phyloP scores from a whole-genome alignment of 768 basidiomycete species.

The Porphyrellus cyaneotinctus region DNA sequence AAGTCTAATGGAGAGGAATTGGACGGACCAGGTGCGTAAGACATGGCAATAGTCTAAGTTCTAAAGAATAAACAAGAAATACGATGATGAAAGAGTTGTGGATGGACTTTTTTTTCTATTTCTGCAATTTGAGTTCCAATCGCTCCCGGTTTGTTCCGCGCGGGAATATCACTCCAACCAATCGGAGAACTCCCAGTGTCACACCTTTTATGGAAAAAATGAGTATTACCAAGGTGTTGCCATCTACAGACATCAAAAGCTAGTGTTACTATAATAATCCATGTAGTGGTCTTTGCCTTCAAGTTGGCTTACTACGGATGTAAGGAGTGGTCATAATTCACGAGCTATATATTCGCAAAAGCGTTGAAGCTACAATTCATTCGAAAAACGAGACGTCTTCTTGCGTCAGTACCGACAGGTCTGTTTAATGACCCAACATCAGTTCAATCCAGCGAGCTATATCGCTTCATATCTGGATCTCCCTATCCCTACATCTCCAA shows the following conservation, averaged over 20 bases:
- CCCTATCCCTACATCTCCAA: conserved; percentile 1
- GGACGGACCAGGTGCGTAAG: conserved; percentile 41
- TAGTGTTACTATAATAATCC: too few species aligned
- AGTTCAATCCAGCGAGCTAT: neutral
- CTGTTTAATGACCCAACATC: neutral
- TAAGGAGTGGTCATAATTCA: neutral
- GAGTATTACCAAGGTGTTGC: too few species aligned
- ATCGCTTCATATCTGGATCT: neutral
- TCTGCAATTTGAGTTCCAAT: conserved; percentile 24
- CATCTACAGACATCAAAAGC: too few species aligned
- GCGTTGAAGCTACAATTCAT: neutral
- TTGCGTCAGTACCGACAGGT: neutral
- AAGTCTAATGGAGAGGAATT: neutral
- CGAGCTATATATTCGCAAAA: conserved; percentile 2
- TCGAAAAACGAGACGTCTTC: neutral
- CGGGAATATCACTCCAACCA: neutral
- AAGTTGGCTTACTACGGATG: too few species aligned
- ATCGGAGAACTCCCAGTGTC: neutral
- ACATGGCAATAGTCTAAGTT: conserved; percentile 31
- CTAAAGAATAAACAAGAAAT: conserved; percentile 1
- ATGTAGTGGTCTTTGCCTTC: too few species aligned
- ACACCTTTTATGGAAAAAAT: too few species aligned
- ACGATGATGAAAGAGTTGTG: conserved; percentile 1
- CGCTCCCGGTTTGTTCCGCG: conserved; percentile 12
- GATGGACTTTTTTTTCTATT: conserved; percentile 7